Evolutionary conservation across 306 rosid species (phyloP), one percentile per base, ranked within the genome.

Genomic region (Carpinus viminea): DNA sequence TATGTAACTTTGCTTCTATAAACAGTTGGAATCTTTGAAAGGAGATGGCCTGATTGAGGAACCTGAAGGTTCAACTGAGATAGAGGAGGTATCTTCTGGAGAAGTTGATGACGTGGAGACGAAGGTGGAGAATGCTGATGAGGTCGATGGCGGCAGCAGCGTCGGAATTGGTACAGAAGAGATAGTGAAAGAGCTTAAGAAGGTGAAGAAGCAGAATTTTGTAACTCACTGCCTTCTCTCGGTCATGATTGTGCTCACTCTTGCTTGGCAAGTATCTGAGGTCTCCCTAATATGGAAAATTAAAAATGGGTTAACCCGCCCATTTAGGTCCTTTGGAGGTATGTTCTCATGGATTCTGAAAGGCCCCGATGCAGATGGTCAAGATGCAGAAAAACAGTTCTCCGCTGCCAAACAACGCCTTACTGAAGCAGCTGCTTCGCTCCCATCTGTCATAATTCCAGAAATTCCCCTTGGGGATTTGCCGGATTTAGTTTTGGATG

Each of bases 221-320:
- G 72, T 91, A 17, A 91, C 96, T 36, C 93, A 92, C 38, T 92
- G 98, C 77, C 98, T 95, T 85, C 93, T 95, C 72, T 92, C 98
- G 13, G 85, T 34, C 80, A 78, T 92, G 97, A 87, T 95, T 68
- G 91, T 86, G 4, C 83, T 95, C 53, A 95, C 96, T 1, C 11
- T 90, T 54, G 85, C 84, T 75, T 95, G 98, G 97, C 97, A 95
- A 77, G 43, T 90, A 31, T 95, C 98, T 38, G 93, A 95, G 79
- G 87, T 86, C 1, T 82, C 93, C 45, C 70, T 95, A 12, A n/a
- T 92, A n/a, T 34, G 82, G 83, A 85, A 80, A 83, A 52, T 92
- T 5, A 92, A 68, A 74, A 76, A 92, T 3, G 90, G 94, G 43
- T 8, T 94, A 6, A 86, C 9, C 72, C 38, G 91, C 81, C 98